These are phyloP conservation scores for Amphibolis antarctica DNA, from an alignment of 106 monocot genomes.

Conservation along the genomic window DNA sequence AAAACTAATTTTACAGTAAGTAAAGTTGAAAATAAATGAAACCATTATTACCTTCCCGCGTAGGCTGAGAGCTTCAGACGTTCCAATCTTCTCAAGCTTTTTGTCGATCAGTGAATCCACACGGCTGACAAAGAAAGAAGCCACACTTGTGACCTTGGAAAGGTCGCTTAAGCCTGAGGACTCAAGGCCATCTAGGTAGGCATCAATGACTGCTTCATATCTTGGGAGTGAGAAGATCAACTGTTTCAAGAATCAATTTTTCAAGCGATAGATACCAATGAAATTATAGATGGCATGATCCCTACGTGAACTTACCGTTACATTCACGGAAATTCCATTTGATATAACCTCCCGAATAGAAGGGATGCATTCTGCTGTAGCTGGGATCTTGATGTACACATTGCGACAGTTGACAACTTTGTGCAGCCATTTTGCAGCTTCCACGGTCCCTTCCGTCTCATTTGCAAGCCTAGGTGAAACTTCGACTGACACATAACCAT, in stretches of 20 bases:
- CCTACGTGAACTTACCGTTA: constrained; percentile 48
- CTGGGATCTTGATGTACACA: constrained; percentile 94
- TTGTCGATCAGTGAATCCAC: constrained; percentile 83
- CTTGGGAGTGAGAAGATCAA: constrained; percentile 79
- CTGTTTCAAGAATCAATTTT: constrained; percentile 15
- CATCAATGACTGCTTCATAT: constrained; percentile 93
- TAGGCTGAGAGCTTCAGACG: constrained; percentile 74
- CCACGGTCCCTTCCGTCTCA: constrained; percentile 67
- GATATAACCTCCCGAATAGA: constrained; percentile 82
- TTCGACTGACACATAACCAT: constrained; percentile 97
- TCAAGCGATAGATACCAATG: too few species aligned
- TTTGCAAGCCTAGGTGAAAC: constrained; percentile 89
- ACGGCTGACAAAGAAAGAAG: constrained; percentile 92
- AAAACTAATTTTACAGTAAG: too few species aligned
- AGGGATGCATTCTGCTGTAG: constrained; percentile 87
- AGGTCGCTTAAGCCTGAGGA: constrained; percentile 66
- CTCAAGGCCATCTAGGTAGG: constrained; percentile 88
- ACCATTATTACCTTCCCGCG: constrained; percentile 94
- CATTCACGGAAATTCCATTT: constrained; percentile 79
- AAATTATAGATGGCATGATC: too few species aligned
- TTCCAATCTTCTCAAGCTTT: constrained; percentile 79
- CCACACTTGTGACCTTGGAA: constrained; percentile 77
- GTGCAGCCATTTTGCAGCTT: constrained; percentile 88
- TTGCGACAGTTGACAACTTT: constrained; percentile 57
- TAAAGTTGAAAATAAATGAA: too few species aligned